Evolutionary conservation across 2,329 filamentous ascomycete species (phyloP), one percentile per base, ranked within the genome.

Genomic region (Talaromyces sp.): DNA sequence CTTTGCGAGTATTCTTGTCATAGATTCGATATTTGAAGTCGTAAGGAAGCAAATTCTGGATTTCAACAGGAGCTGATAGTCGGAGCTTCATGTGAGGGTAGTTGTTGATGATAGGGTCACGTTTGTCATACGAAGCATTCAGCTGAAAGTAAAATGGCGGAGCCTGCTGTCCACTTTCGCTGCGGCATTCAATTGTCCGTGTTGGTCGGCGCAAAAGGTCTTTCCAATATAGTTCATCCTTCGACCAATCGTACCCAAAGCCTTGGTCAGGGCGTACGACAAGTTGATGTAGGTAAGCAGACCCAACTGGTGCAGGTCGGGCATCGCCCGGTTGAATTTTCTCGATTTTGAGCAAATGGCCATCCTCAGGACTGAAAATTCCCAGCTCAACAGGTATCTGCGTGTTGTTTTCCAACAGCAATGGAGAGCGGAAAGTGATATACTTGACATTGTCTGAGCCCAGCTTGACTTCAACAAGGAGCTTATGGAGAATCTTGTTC

Each of bases 21-120:
- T 98, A 99, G 64, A 99, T 98, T 64, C 94, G 89, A 77, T 99
- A 99, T 78, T 99, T 98, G 87, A 99, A 99, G 78, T 99, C 95
- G 74, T 95, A 98, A 0, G 95, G 95, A 43, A 99, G 81, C 51
- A 99, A 81, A 70, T 99, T 99, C 77, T 99, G 94, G 4, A 99
- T 85, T 59, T 97, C 94, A 15, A 99, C 88, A 0, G 96, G 95
- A 0, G 95, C 94, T 27, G 92, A 96, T 2, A 99, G 85, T 70
- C 93, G 91, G 69, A 99, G 85, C 66, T 88, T 89, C 95, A 99
- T 98, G 76, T 95, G 95, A 0, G 95, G 95, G 74, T 99, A 99
- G 67, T 89, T 86, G 85, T 84, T 89, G 1, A 90, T 91, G 66
- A 96, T 81, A 2, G 95, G 93, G 70, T 96, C 93, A 58, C 90